Percentiles rank a stretch among this genome's conserved stretches.
Conservation (phyloP, 345 rosid species). For the Sisymbrium altissimum region DNA sequence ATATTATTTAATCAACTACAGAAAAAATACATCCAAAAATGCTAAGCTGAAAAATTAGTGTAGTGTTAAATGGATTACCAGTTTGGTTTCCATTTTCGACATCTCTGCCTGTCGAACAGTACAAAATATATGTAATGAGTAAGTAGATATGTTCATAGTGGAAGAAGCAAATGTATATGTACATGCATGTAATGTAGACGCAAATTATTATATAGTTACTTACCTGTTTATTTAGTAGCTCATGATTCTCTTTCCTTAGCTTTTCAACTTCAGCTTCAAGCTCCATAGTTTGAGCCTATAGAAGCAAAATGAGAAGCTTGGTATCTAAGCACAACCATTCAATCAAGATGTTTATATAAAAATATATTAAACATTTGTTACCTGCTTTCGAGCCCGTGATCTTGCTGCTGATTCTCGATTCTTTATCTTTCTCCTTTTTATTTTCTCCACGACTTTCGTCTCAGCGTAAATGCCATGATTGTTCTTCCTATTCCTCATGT, state of each 20-base stretch:
- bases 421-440: constrained; percentile 84
- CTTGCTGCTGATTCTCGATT: constrained; percentile 94
- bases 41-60: background rate
- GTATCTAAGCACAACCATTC: background rate
- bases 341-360: background rate
- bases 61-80: background rate
- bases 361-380: constrained; percentile 21
- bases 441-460: constrained; percentile 74
- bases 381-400: constrained; percentile 94
- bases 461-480: constrained; percentile 27
- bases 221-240: constrained; percentile 67
- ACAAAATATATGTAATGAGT: background rate
- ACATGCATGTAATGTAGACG: background rate
- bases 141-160: background rate
- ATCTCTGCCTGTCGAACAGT: background rate
- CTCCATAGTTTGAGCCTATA: constrained; percentile 73
- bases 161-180: background rate
- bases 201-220: background rate
- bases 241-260: constrained; percentile 64
- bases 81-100: background rate
- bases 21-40: background rate
- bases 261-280: constrained; percentile 77
- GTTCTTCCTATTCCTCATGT: constrained; percentile 52
- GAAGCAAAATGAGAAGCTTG: background rate
- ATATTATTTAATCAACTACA: background rate